A percentile compares a stretch with the other conserved stretches of the same genome.
These are phyloP conservation scores for Strobilomyces echinocephalus DNA, from an alignment of 768 basidiomycete genomes.

Conservation along the genomic window DNA sequence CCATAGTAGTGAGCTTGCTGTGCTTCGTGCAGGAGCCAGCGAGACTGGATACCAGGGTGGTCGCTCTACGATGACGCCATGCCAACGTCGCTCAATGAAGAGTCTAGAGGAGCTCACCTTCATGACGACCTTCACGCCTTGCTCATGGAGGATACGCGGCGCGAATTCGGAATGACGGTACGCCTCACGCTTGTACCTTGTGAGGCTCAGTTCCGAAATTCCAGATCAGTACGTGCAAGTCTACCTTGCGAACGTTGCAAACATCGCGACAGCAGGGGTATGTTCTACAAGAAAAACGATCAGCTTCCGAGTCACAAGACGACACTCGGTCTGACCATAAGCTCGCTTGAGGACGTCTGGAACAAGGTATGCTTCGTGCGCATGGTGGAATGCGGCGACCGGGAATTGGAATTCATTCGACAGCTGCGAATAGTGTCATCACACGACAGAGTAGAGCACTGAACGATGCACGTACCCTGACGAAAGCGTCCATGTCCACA, in stretches of 20 bases:
- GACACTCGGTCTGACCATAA: slow-evolving; percentile 40
- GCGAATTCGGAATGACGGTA: slow-evolving; percentile 58
- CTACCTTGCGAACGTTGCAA: slow-evolving; percentile 52
- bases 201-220: neutral
- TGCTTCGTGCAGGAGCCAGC: slow-evolving; percentile 78
- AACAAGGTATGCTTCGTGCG: slow-evolving; percentile 78
- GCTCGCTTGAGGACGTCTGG: slow-evolving; percentile 67
- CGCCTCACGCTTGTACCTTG: slow-evolving; percentile 52
- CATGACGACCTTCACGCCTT: slow-evolving; percentile 47
- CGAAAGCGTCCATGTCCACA: slow-evolving; percentile 62
- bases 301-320: neutral
- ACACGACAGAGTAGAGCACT: neutral
- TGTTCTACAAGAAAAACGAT: slow-evolving; percentile 29
- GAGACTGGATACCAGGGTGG: slow-evolving; percentile 61
- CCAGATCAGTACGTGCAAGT: neutral
- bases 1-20: slow-evolving; percentile 83
- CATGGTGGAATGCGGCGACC: slow-evolving; percentile 73
- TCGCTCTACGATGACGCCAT: slow-evolving; percentile 46
- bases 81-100: neutral
- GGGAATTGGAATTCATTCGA: slow-evolving; percentile 81
- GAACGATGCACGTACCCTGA: slow-evolving; percentile 44
- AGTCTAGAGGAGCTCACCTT: slow-evolving; percentile 33
- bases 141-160: slow-evolving; percentile 46
- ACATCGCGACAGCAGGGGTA: slow-evolving; percentile 67
- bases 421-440: slow-evolving; percentile 35